Evolutionary conservation across 768 basidiomycete species (phyloP), one percentile per base, ranked within the genome.

Genomic region (Mycena belliarum): DNA sequence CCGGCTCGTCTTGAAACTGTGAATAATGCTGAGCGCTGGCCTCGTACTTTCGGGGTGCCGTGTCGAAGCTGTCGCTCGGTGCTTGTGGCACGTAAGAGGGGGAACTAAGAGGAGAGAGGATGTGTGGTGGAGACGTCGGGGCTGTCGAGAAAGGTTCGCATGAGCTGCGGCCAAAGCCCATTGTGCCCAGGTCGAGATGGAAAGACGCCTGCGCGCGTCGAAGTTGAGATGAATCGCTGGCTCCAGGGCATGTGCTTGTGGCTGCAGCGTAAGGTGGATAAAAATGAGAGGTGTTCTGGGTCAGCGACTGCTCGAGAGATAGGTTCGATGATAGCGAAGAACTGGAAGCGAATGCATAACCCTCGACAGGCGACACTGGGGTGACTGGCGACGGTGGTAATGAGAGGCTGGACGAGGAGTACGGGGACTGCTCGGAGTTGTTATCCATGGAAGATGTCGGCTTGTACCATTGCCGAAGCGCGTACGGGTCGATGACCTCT

Each of bases 321-420:
- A n/a, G n/a, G 25, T 37, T 26, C 37, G 1, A 21, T 32, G 15
- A 6, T 20, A 14, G 21, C 23, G 45, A 42, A 25, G 57, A 25
- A 6, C 5, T 20, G 37, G 25, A 8, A 1, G 16, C 25, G 46
- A 43, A 48, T 24, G 45, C 33, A 29, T 58, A 48, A 20, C 24
- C 47, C 6, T 57, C 42, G 11, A 28, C 6, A 20, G 24, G 20
- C 2, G 23, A 28, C 35, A 44, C 43, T 41, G 32, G 43, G 10
- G 48, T 44, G 2, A 55, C 24, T 18, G 59, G 59, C 5, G 53
- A 55, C 24, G 53, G n/a, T n/a, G 59, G 53, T n/a, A 33, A 26
- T 1, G 49, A 50, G n/a, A 41, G 40, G 20, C 2, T 38, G 25
- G 58, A 60, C n/a, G 49, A 41, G 21, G 42, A 45, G 45, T 60